Conservation (phyloP, 2,329 filamentous ascomycete species). For the Trichophaea hybrida region DNA sequence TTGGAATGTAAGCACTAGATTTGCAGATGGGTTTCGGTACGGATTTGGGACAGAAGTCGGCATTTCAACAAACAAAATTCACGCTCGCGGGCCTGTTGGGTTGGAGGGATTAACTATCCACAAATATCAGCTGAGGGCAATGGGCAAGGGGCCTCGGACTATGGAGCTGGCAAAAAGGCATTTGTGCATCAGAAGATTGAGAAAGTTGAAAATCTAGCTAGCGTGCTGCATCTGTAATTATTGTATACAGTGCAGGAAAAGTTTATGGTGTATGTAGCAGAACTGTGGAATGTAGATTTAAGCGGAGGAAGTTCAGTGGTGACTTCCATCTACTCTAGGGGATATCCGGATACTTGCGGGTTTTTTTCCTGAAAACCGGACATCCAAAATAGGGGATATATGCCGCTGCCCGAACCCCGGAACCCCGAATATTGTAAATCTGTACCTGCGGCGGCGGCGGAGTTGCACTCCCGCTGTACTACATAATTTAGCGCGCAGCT, state of each 20-base stretch:
- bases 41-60: constrained; percentile 97
- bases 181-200: constrained; percentile 21
- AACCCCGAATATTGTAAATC: too few relatives aligned
- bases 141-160: constrained; percentile 68
- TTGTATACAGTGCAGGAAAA: too few relatives aligned
- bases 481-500: background rate
- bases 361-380: too few relatives aligned
- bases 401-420: too few relatives aligned
- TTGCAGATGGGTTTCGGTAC: constrained; percentile 93
- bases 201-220: constrained; percentile 4
- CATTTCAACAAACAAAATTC: constrained; percentile 98
- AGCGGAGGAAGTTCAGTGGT: too few relatives aligned
- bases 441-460: background rate
- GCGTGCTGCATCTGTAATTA: background rate
- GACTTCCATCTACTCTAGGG: too few relatives aligned
- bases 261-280: too few relatives aligned
- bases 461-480: background rate
- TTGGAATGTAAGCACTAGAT: constrained; percentile 90
- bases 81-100: constrained; percentile 82
- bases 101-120: constrained; percentile 93
- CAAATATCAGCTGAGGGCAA: constrained; percentile 78
- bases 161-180: constrained; percentile 32
- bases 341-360: too few relatives aligned
- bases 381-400: too few relatives aligned
- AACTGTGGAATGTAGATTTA: too few relatives aligned